Evolutionary conservation across 495 filamentous ascomycete species (phyloP), one percentile per base, ranked within the genome.

Genomic region (Aspergillus baeticus): DNA sequence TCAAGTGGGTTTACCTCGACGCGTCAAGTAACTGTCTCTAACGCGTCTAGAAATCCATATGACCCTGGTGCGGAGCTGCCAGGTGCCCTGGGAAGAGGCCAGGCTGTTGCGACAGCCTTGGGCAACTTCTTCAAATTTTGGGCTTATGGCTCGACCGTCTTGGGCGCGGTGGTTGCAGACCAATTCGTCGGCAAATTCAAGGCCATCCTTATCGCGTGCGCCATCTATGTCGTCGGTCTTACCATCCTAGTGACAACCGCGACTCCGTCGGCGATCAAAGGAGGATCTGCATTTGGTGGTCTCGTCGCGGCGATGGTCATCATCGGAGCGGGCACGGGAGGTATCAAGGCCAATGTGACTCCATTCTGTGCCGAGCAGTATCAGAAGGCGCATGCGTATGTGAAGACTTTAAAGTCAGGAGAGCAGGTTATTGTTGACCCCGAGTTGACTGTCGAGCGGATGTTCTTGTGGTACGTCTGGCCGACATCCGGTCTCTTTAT

Each of bases 371-470:
- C 61, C 15, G 64, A 67, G 26, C 45, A 87, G 81, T 38, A 85
- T 29, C 69, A 69, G 38, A 59, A 58, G 57, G 43, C 60, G 57
- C 29, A 70, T 57, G 56, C 62, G 35, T 37, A 64, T 4, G 61
- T 81, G 21, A 65, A 67, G 36, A 76, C 72, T 1, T 61, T 77
- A 5, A 62, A 71, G 21, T 68, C 59, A 20, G 84, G 84, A 44
- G 81, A 86, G 59, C 70, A 77, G 20, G 84, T 87, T 33, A 81
- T 88, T 57, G 71, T 86, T 8, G 84, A 88, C 46, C 85, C 83
- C 0, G 74, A 77, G 20, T 68, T 86, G n/a, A 88, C 85, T 8
- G 36, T 59, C 5, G 51, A 61, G 46, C 50, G 55, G 10, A 60
- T 64, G 31, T 58, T 57, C 23, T 54, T 51, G 82, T 81, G 59